Evolutionary conservation across 306 rosid species (phyloP).

Genomic region (Medicago lupulina): DNA sequence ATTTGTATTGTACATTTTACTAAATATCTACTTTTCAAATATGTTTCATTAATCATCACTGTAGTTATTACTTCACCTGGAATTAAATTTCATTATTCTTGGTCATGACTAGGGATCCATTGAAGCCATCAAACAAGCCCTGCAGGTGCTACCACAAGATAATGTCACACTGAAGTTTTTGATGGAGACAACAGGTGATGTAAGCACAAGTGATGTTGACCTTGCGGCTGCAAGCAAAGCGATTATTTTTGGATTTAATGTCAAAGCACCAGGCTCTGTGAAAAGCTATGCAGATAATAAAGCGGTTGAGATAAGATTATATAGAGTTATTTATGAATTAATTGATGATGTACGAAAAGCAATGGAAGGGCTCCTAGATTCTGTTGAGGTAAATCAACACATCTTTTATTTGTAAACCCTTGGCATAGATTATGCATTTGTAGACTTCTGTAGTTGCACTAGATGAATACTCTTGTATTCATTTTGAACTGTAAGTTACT

Average conservation of each 20-base stretch:
- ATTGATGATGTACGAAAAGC: slow-evolving; percentile 91
- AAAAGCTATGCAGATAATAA: slow-evolving; percentile 88
- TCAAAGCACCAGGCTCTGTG: slow-evolving; percentile 79
- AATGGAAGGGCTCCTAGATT: slow-evolving; percentile 95
- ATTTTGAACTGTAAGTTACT: slow-evolving; percentile 31
- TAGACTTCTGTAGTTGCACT: slow-evolving; percentile 30
- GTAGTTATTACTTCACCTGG: slow-evolving; percentile 33
- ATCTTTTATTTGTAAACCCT: slow-evolving; percentile 12
- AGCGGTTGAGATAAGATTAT: slow-evolving; percentile 88
- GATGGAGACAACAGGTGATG: slow-evolving; percentile 92
- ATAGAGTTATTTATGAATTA: slow-evolving; percentile 90
- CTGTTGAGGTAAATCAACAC: slow-evolving; percentile 74
- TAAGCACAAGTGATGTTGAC: slow-evolving; percentile 88
- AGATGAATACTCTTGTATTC: not conserved
- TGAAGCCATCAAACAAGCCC: slow-evolving; percentile 94
- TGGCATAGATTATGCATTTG: slow-evolving; percentile 25
- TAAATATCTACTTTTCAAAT: slow-evolving; percentile 14
- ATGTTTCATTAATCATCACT: slow-evolving; percentile 34
- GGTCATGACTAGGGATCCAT: slow-evolving; percentile 77
- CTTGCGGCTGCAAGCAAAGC: slow-evolving; percentile 94
- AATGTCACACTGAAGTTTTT: slow-evolving; percentile 90
- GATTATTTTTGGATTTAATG: slow-evolving; percentile 84
- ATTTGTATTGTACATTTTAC: slow-evolving; percentile 8
- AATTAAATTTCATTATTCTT: slow-evolving; percentile 32
- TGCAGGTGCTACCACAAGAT: slow-evolving; percentile 89